Evolutionary conservation across 2,329 filamentous ascomycete genomes (phyloP).

Genomic region (Pseudogymnoascus sp.): DNA sequence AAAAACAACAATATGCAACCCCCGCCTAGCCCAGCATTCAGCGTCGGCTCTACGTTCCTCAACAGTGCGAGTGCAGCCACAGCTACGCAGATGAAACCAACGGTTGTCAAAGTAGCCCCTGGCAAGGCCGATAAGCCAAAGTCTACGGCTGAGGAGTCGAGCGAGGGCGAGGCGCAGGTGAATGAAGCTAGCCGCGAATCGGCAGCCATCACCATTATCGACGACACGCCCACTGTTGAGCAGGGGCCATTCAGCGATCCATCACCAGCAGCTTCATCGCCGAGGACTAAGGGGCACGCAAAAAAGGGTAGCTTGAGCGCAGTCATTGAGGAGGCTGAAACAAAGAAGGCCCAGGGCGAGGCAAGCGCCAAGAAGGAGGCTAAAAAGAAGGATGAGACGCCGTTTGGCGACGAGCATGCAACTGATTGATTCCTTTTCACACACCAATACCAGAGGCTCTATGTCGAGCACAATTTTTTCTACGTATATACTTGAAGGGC

Average conservation of each 20-base stretch:
- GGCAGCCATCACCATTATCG: constrained; percentile 40
- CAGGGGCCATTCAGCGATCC: constrained; percentile 54
- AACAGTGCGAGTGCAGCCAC: constrained; percentile 53
- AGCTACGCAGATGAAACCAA: constrained; percentile 47
- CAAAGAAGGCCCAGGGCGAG: constrained; percentile 28
- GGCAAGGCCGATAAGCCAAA: constrained; percentile 38
- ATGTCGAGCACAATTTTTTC: not conserved
- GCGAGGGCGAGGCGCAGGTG: constrained; percentile 18
- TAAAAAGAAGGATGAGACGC: constrained; percentile 36
- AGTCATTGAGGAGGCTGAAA: constrained; percentile 44
- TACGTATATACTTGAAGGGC: constrained; percentile 8
- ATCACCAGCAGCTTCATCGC: constrained; percentile 27
- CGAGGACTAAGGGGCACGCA: constrained; percentile 21
- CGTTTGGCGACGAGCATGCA: constrained; percentile 51
- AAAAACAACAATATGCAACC: constrained; percentile 28
- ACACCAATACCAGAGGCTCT: not conserved
- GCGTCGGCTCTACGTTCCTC: constrained; percentile 59
- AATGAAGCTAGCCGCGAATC: constrained; percentile 32
- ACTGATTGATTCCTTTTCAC: constrained; percentile 32
- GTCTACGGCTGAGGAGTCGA: constrained; percentile 26
- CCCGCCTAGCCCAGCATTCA: constrained; percentile 52
- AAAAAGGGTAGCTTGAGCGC: constrained; percentile 44
- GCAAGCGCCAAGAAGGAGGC: constrained; percentile 20
- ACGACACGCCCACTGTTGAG: constrained; percentile 41
- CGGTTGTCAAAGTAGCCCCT: constrained; percentile 46